Conservation (phyloP, 257 asterid species). For the Euphrasia confusa region DNA sequence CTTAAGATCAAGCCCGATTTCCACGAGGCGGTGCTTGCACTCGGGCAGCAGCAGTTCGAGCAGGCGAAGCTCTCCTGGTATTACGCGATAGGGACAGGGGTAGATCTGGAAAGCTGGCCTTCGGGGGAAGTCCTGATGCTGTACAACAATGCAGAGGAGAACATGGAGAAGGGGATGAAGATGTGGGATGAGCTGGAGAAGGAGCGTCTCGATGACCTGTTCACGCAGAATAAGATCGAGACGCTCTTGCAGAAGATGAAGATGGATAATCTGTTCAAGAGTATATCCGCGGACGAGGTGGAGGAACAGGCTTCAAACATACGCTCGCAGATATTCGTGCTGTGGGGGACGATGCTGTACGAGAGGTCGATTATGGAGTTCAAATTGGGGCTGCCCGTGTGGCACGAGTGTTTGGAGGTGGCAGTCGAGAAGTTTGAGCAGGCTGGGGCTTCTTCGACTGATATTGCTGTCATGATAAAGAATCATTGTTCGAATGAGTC, state of each 20-base stretch:
- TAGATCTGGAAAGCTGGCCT: conserved; percentile 60
- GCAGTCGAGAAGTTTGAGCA: conserved; percentile 76
- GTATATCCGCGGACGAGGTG: conserved; percentile 57
- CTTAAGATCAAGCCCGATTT: conserved; percentile 59
- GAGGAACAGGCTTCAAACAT: conserved; percentile 65
- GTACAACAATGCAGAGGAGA: conserved; percentile 78
- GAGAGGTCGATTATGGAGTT: conserved; percentile 89
- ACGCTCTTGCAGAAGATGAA: conserved; percentile 51
- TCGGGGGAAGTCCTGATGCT: conserved; percentile 61
- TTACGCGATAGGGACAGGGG: conserved; percentile 47
- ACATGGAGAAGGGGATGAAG: conserved; percentile 74
- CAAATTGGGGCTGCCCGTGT: conserved; percentile 71
- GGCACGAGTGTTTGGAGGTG: conserved; percentile 86
- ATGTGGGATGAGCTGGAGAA: conserved; percentile 74
- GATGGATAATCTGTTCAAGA: conserved; percentile 44
- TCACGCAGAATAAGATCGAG: conserved; percentile 35
- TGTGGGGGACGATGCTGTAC: conserved; percentile 92
- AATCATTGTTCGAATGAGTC: conserved; percentile 70
- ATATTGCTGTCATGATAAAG: conserved; percentile 83
- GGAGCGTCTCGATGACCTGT: conserved; percentile 39
- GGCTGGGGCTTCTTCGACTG: conserved; percentile 86
- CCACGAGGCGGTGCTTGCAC: conserved; percentile 73
- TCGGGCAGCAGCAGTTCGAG: conserved; percentile 81
- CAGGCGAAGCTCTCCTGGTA: conserved; percentile 89
- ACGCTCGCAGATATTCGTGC: conserved; percentile 65